Conservation (phyloP, 1,139 yeast species). For the Saccharomyces hybrid region DNA sequence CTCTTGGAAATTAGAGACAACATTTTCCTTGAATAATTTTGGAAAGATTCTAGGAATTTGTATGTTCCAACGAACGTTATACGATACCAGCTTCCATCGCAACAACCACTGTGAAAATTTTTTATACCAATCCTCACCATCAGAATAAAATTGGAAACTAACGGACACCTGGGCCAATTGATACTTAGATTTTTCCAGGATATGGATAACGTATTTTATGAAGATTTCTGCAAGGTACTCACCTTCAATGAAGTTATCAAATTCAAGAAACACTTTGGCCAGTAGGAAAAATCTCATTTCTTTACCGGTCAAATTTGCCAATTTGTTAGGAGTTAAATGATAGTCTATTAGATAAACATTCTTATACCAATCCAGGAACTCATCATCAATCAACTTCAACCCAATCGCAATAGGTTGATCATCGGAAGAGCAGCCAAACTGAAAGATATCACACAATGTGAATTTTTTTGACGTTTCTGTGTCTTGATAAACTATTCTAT, state of each 20-base stretch:
- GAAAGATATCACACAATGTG: constrained; percentile 19
- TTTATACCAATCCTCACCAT: constrained; percentile 23
- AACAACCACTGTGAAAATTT: constrained; percentile 25
- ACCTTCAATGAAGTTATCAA: constrained; percentile 26
- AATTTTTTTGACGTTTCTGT: constrained; percentile 10
- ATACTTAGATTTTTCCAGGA: constrained; percentile 28
- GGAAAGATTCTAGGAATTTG: constrained; percentile 21
- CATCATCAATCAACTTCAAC: constrained; percentile 26
- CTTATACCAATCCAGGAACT: constrained; percentile 28
- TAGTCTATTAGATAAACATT: constrained; percentile 19
- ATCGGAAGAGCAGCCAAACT: constrained; percentile 8
- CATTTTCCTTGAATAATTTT: constrained; percentile 13
- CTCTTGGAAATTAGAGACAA: constrained; percentile 20
- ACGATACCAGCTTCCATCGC: constrained; percentile 27
- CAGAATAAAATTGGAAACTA: constrained; percentile 24
- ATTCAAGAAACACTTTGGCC: constrained; percentile 25
- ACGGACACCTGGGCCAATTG: constrained; percentile 27
- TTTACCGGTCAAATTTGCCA: constrained; percentile 13
- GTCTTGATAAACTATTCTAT: constrained; percentile 19
- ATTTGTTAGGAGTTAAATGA: constrained; percentile 16
- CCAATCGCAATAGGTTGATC: constrained; percentile 20
- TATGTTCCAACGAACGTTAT: constrained; percentile 29
- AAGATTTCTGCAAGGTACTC: constrained; percentile 29
- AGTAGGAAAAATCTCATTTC: constrained; percentile 18
- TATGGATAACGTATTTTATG: constrained; percentile 21